Evolutionary conservation across 2,329 filamentous ascomycete genomes (phyloP).

Genomic region (Purpureocillium takamizusanense): DNA sequence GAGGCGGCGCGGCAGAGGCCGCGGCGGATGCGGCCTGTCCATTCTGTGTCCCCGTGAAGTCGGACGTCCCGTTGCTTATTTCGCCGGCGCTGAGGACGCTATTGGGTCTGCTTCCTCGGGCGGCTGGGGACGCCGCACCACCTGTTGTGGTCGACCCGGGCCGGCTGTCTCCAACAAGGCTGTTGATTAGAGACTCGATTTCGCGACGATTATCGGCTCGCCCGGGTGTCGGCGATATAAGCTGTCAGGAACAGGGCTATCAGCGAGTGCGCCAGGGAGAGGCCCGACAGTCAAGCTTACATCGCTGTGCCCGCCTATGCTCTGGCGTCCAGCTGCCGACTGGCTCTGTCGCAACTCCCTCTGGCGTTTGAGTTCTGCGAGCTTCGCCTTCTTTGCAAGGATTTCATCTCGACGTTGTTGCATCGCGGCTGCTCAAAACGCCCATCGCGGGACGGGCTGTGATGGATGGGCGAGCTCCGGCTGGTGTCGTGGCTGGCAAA

Average conservation of each 20-base stretch:
- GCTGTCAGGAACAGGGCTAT: constrained; percentile 13
- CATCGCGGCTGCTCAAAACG: constrained; percentile 39
- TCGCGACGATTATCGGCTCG: constrained; percentile 62
- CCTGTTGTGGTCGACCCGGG: constrained; percentile 58
- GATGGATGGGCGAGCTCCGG: constrained; percentile 4
- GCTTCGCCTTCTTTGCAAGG: constrained; percentile 90
- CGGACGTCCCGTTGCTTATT: constrained; percentile 65
- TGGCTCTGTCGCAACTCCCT: constrained; percentile 76
- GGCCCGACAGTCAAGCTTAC: constrained; percentile 37
- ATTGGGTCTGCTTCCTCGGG: constrained; percentile 68
- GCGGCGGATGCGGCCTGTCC: constrained; percentile 18
- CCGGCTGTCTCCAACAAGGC: constrained; percentile 70
- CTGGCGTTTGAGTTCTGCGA: constrained; percentile 91
- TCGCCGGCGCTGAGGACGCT: constrained; percentile 78
- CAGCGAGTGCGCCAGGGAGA: neutral
- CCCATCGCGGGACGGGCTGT: constrained; percentile 36
- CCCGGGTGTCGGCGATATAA: constrained; percentile 61
- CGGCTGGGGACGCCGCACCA: constrained; percentile 55
- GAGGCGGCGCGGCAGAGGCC: constrained; percentile 20
- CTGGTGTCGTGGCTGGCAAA: neutral
- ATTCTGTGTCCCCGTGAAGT: constrained; percentile 41
- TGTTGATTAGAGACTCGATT: constrained; percentile 79
- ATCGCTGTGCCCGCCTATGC: constrained; percentile 60
- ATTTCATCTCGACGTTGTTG: constrained; percentile 92
- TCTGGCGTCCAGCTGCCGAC: constrained; percentile 59